Evolutionary conservation across 768 basidiomycete species (phyloP).

Genomic region (Gautieria morchelliformis): DNA sequence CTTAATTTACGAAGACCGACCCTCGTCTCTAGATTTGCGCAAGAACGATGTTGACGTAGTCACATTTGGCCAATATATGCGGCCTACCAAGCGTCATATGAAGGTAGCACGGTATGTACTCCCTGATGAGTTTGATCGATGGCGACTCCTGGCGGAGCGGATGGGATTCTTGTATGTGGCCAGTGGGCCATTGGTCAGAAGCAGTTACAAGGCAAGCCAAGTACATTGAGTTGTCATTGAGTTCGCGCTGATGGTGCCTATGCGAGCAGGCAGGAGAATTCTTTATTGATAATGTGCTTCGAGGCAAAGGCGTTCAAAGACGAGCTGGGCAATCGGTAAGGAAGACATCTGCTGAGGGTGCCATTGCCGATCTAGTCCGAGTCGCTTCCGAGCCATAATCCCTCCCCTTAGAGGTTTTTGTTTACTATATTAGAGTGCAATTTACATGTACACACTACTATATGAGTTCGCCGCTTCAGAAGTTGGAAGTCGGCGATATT

Average conservation of each 20-base stretch:
- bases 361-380: not conserved
- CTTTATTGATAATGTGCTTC: slow-evolving; percentile 86
- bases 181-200: slow-evolving; percentile 90
- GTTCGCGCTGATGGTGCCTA: slow-evolving; percentile 7
- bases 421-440: not conserved
- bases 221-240: not conserved
- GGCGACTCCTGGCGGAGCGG: slow-evolving; percentile 83
- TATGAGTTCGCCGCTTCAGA: no score
- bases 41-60: slow-evolving; percentile 89
- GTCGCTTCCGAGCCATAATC: not conserved
- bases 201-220: slow-evolving; percentile 83
- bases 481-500: no score
- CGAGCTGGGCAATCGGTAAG: not conserved
- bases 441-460: no score
- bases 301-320: slow-evolving; percentile 35
- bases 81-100: slow-evolving; percentile 98
- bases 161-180: slow-evolving; percentile 98
- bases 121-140: slow-evolving; percentile 85
- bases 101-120: slow-evolving; percentile 96
- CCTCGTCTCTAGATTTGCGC: slow-evolving; percentile 60
- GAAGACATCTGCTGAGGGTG: not conserved
- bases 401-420: not conserved
- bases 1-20: not conserved
- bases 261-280: slow-evolving; percentile 78
- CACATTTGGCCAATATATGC: slow-evolving; percentile 99